A percentile compares a stretch with the other conserved stretches of the same genome.
phyloP scores from a whole-genome alignment of 495 filamentous ascomycete species.

The Penicillium subrubescens region DNA sequence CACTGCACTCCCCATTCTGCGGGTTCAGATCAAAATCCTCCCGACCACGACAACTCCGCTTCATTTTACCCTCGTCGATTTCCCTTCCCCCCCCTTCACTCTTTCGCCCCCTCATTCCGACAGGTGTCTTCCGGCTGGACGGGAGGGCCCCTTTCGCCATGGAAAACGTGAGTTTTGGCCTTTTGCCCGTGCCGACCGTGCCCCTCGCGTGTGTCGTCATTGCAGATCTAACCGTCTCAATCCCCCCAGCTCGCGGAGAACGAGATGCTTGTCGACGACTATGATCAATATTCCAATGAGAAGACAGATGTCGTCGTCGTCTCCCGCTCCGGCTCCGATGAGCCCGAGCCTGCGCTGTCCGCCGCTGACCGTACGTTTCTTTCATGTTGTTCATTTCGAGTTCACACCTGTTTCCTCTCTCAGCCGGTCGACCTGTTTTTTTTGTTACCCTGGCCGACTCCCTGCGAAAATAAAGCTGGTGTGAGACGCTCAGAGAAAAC shows the following conservation, averaged over 20 bases:
- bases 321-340: conserved; percentile 63
- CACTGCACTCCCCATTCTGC: conserved; percentile 15
- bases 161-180: conserved; percentile 47
- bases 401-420: conserved; percentile 11
- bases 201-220: conserved; percentile 30
- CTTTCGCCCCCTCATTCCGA: conserved; percentile 17
- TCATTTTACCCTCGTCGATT: conserved; percentile 7
- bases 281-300: conserved; percentile 73
- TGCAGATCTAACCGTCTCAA: conserved; percentile 30
- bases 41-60: conserved; percentile 19
- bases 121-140: conserved; percentile 31
- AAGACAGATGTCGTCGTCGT: conserved; percentile 85
- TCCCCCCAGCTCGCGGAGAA: conserved; percentile 43
- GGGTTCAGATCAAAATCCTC: conserved; percentile 34
- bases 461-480: not conserved
- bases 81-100: conserved; percentile 9
- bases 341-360: conserved; percentile 53
- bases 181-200: conserved; percentile 17
- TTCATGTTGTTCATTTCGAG: conserved; percentile 1
- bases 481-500: not conserved
- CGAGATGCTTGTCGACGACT: conserved; percentile 73
- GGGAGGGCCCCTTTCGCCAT: conserved; percentile 43
- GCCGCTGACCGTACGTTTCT: conserved; percentile 72
- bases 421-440: not conserved
- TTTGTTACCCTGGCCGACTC: not conserved